Evolutionary conservation across 441 rosid species (phyloP), one percentile per base, ranked within the genome.

Genomic region (Eutrema salsugineum): DNA sequence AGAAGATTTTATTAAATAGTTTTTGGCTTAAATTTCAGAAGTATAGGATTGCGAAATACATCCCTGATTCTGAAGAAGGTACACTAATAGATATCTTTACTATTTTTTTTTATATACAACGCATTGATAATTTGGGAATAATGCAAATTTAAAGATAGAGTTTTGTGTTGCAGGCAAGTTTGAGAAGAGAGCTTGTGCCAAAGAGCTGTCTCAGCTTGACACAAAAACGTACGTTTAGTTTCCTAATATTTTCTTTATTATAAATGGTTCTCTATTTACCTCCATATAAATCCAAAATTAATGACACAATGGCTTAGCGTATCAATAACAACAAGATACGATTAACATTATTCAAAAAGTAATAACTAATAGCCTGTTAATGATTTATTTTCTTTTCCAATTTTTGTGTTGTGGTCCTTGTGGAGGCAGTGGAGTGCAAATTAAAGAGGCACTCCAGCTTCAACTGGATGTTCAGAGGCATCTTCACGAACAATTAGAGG

Each of bases 401-500:
- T 11, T 14, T 51, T 16, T 55, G 0, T 38, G 48, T 30, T 28
- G 36, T 73, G 35, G 40, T 5, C 6, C 6, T 59, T 42, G 63
- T 66, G 63, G 69, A 61, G n/a, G 73, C 87, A 88, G 96, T 55
- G 79, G 91, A 72, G 35, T 83, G 58, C 96, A 88, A 49, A 83
- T 90, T 72, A 78, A 79, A 63, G 99, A 94, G 81, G 96, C 98
- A 12, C 75, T 92, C 59, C 89, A 84, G 63, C 81, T 92, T 65
- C 99, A 90, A 61, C 73, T 90, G 30, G 97, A 92, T 72, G 94
- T 90, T 54, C 98, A 94, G 70, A 84, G 86, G 87, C 86, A 83
- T 78, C 91, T 94, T 48, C 96, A 91, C 40, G 97, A 94, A 68
- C 99, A 92, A 77, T 70, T 94, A 71, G 96, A 90, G 94, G 97